phyloP scores from a whole-genome alignment of 805 yeast genomes.

The Myxozyma kluyveri region DNA sequence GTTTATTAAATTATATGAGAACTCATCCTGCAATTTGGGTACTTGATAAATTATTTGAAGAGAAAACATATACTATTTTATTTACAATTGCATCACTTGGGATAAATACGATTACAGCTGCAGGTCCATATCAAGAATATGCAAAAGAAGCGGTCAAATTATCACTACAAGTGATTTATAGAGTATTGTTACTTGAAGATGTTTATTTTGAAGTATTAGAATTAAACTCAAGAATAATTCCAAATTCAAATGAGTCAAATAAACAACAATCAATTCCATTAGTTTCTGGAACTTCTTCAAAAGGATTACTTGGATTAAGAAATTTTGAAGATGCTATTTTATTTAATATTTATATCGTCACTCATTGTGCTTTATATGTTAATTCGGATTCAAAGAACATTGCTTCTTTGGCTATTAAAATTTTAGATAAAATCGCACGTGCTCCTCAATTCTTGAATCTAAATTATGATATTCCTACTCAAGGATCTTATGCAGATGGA shows the following conservation, averaged over 20 bases:
- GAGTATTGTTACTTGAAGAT: slow-evolving; percentile 53
- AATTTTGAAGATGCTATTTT: slow-evolving; percentile 71
- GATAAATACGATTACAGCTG: slow-evolving; percentile 49
- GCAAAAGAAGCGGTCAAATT: slow-evolving; percentile 39
- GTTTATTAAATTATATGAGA: slow-evolving; percentile 52
- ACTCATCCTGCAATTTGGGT: slow-evolving; percentile 69
- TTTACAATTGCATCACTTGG: slow-evolving; percentile 60
- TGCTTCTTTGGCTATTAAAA: slow-evolving; percentile 51
- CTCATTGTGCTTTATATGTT: slow-evolving; percentile 71
- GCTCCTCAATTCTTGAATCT: slow-evolving; percentile 46
- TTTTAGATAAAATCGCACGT: slow-evolving; percentile 52
- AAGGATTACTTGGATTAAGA: slow-evolving; percentile 45
- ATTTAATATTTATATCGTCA: slow-evolving; percentile 66
- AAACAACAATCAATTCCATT: slow-evolving; percentile 7
- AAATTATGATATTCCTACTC: slow-evolving; percentile 23
- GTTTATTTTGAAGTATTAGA: slow-evolving; percentile 56
- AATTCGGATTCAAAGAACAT: slow-evolving; percentile 49
- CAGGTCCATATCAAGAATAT: slow-evolving; percentile 32
- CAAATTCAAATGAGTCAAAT: neutral
- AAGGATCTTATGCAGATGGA: slow-evolving; percentile 24
- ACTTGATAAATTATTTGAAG: slow-evolving; percentile 61
- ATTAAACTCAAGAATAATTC: slow-evolving; percentile 41
- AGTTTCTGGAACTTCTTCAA: slow-evolving; percentile 46
- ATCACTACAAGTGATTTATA: slow-evolving; percentile 47
- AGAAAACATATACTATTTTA: slow-evolving; percentile 53